A percentile compares a stretch with the other conserved stretches of the same genome.
Evolutionary conservation across 768 basidiomycete genomes (phyloP).

Genomic region (Dacryopinax spathularia): DNA sequence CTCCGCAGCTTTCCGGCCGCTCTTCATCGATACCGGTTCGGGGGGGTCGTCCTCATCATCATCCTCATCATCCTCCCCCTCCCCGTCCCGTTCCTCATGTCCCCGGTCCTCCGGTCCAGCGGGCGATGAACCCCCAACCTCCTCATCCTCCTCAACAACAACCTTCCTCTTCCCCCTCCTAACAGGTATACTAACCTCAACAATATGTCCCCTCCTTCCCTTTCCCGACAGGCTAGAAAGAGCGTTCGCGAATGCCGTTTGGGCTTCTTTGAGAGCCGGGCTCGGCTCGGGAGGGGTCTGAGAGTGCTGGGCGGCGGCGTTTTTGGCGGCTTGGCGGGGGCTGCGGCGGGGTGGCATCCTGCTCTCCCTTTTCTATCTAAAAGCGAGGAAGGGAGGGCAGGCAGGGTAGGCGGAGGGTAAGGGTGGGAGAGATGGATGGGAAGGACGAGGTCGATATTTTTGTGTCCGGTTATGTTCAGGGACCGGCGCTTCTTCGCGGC

Average conservation of each 20-base stretch:
- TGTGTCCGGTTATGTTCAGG: background rate
- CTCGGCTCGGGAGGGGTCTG: background rate
- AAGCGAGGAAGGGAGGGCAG: too few species aligned
- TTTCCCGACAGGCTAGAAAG: background rate
- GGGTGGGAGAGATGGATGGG: background rate
- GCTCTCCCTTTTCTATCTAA: too few species aligned
- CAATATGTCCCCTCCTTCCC: background rate
- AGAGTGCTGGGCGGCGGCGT: background rate
- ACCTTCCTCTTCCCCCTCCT: background rate
- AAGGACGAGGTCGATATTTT: background rate
- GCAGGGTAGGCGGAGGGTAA: too few species aligned
- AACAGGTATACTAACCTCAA: background rate
- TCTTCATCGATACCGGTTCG: background rate
- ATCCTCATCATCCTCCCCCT: background rate
- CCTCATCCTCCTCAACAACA: background rate
- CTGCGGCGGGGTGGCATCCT: background rate
- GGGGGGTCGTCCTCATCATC: background rate
- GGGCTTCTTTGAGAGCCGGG: background rate
- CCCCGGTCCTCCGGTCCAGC: too few species aligned
- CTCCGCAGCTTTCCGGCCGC: background rate
- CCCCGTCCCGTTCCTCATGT: too few species aligned
- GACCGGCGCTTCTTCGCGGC: background rate
- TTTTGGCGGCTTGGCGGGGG: background rate
- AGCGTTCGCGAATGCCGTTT: background rate
- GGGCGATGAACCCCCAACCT: background rate